Base-by-base conservation (phyloP, 2,329 filamentous ascomycete species). In the Talaromyces sp. region DNA sequence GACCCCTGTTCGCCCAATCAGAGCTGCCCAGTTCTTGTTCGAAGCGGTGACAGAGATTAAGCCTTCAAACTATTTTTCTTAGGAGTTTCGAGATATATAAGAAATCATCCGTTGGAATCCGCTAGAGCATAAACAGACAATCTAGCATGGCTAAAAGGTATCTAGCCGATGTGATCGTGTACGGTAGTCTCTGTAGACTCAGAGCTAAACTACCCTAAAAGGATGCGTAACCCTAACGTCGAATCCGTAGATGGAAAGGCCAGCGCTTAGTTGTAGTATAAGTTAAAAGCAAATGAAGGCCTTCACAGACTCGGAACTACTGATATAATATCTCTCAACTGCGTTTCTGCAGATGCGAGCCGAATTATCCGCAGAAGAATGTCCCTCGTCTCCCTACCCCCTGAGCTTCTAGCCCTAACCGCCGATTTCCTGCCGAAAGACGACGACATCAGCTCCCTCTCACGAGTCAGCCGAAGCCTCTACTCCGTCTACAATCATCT, bases 41-140 rank as follows among this genome's bases (percentile, higher is more conserved):
- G 6, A 18, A 54, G 48, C 48, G 48, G 48, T 54, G 25, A 54
- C 48, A 54, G 33, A 33, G 25, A 54, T 54, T 54, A 35, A 54
- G 48, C 35, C 28, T 21, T 33, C 9, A 12, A 50, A 28, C 8
- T 28, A 4, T 6, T 31, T n/a, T n/a, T n/a, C 2, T 5, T 31
- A 7, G n/a, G 25, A n/a, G 21, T 12, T 44, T n/a, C 11, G 2
- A 50, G 44, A 18, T 8, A 31, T 25, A 31, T 9, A 9, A 31
- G 11, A 50, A n/a, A n/a, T 50, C 46, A 50, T 31, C n/a, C 23
- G 23, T 5, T 31, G 46, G 46, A 50, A 6, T 28, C 11, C 2
- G 1, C 5, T 48, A 48, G 23, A 18, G 5, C 25, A 5, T 1
- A 14, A 50, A n/a, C 1, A 23, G 28, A 50, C 46, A 14, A 50